Evolutionary conservation across 2,329 filamentous ascomycete species (phyloP), one percentile per base, ranked within the genome.

Genomic region (Didymellaceae sp.): DNA sequence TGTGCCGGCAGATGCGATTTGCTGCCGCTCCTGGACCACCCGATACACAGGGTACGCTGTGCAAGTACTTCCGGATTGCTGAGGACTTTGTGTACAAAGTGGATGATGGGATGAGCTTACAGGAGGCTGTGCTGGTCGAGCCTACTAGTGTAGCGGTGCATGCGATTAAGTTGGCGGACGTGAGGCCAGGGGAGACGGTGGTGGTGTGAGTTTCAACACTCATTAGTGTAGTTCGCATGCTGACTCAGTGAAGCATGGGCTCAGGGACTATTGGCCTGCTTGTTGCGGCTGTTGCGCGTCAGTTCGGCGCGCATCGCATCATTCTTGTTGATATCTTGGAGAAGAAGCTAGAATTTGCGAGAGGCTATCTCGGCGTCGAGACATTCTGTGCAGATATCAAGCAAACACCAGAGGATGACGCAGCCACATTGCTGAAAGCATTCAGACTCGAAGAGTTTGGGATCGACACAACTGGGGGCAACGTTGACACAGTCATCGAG

Each of bases 11-110:
- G 37, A 91, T 97, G 63, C 79, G 82, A 44, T 97, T 97, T 78
- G 81, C 94, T 30, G 94, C 90, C 28, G 97, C 93, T 1, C 92
- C 93, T 5, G 93, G 92, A 2, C 86, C 95, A 14, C 83, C 89
- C 5, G 62, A 65, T 22, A 67, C 65, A 7, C 55, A 49, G 4
- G 93, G 93, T 21, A 82, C 96, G 58, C 80, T 97, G 63, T 83
- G 91, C 55, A 86, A 92, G 74, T 97, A 95, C 72, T 90, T 95
- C 75, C 92, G 90, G 76, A 89, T 96, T 76, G 90, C 90, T 3
- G 90, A 91, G 18, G 81, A 88, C 32, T 96, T 91, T 89, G 96
- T 92, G 76, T 91, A 96, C 78, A 94, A 93, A 80, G 91, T 97
- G 59, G 89, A 89, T 25, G 78, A 88, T 70, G 50, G 20, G 4